A percentile compares a stretch with the other conserved stretches of the same genome.
These are phyloP conservation scores for Nevesoporus exiguus DNA, from an alignment of 768 basidiomycete species.

Conservation along the genomic window DNA sequence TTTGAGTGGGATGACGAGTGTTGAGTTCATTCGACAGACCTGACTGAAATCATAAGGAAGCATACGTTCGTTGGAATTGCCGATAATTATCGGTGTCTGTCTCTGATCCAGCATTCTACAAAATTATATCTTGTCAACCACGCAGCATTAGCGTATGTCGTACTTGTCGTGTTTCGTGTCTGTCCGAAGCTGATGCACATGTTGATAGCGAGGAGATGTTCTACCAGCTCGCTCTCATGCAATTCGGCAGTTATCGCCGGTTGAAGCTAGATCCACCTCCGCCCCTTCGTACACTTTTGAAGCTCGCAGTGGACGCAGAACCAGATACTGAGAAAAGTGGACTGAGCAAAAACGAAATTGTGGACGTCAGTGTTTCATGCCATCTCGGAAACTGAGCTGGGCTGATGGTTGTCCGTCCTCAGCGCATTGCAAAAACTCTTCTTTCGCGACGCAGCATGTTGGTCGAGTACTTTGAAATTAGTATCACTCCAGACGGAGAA, in stretches of 20 bases:
- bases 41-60: conserved; percentile 79
- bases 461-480: conserved; percentile 84
- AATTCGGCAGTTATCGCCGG: conserved; percentile 80
- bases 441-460: conserved; percentile 75
- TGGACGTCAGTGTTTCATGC: conserved; percentile 51
- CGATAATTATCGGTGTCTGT: conserved; percentile 67
- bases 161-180: background rate
- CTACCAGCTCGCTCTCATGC: conserved; percentile 88
- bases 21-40: conserved; percentile 42
- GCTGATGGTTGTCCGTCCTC: background rate
- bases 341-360: conserved; percentile 58
- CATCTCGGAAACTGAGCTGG: background rate
- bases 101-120: conserved; percentile 83
- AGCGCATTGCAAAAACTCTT: conserved; percentile 67
- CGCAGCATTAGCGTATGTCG: conserved; percentile 71
- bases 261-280: conserved; percentile 85
- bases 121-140: conserved; percentile 91
- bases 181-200: background rate
- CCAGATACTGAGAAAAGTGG: conserved; percentile 47
- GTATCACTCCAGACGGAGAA: conserved; percentile 60
- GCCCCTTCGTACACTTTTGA: conserved; percentile 61
- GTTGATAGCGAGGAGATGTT: conserved; percentile 80
- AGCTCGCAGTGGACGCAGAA: conserved; percentile 74
- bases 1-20: background rate
- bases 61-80: conserved; percentile 94